phyloP scores from a whole-genome alignment of 2,329 filamentous ascomycete species.

The Aureobasidium pullulans region DNA sequence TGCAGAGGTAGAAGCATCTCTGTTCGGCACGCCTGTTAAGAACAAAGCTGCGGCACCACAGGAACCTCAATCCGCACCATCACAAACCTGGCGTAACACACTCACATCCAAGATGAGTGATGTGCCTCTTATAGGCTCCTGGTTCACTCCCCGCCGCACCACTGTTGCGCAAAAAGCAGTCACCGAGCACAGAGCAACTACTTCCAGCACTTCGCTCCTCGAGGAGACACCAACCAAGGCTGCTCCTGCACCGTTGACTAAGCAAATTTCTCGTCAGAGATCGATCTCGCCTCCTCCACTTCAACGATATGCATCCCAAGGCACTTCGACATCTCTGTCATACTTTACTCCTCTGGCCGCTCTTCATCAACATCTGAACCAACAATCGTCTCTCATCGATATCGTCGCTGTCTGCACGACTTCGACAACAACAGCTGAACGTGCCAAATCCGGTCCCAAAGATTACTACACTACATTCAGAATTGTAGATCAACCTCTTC shows the following conservation, averaged over 20 bases:
- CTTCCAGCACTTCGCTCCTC: neutral
- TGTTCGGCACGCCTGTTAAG: conserved; percentile 2
- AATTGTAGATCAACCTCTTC: conserved; percentile 32
- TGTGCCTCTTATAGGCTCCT: conserved; percentile 28
- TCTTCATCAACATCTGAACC: conserved; percentile 33
- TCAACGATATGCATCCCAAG: conserved; percentile 18
- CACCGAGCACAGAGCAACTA: neutral
- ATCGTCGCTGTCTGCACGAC: conserved; percentile 37
- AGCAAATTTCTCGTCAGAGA: neutral
- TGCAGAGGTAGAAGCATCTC: conserved; percentile 6
- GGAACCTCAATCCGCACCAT: conserved; percentile 1
- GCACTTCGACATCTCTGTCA: conserved; percentile 33
- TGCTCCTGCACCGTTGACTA: neutral
- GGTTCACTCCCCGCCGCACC: conserved; percentile 28
- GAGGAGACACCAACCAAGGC: conserved; percentile 1
- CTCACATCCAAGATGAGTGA: conserved; percentile 24
- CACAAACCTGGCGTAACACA: conserved; percentile 19
- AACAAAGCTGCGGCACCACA: neutral
- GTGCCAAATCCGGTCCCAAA: conserved; percentile 35
- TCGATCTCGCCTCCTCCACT: conserved; percentile 14
- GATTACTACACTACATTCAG: conserved; percentile 37
- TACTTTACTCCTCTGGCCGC: conserved; percentile 40
- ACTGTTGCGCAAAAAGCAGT: neutral
- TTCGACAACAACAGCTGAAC: conserved; percentile 25
- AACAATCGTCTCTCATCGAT: conserved; percentile 32